Evolutionary conservation across 495 filamentous ascomycete genomes (phyloP), one percentile per base, ranked within the genome.

Genomic region (Cladorrhinum samala): DNA sequence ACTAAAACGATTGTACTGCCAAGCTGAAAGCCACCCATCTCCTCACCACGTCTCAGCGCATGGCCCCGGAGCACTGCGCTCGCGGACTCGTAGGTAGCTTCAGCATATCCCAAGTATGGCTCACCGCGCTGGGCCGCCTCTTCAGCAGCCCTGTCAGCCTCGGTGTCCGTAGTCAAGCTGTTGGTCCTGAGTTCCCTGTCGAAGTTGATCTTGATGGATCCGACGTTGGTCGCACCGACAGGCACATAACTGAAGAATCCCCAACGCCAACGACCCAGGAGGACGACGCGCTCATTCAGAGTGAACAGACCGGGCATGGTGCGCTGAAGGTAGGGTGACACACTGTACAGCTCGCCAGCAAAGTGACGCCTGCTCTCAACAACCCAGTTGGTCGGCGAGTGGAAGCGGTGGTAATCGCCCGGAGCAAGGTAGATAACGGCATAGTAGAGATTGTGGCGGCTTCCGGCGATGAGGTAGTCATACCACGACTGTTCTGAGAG

Each of bases 331-430:
- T 96, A 99, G 0, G 93, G 93, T 2, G 88, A 94, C 16, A 99
- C 93, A 45, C 84, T 89, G 72, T 89, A 99, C 16, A 99, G 76
- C 69, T 99, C 93, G 21, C 93, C 93, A 8, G 93, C 91, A 68
- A 99, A 99, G 69, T 99, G 93, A 3, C 93, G 83, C 9, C 93
- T 83, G 60, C 80, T 82, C 68, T 95, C 87, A 30, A 88, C 91
- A 1, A 99, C 93, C 93, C 93, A 99, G 52, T 85, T 84, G 2
- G 87, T 83, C 0, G 93, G 93, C 2, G 87, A 93, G 71, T 99
- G 93, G 77, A 97, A 99, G 46, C 91, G 88, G 72, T 99, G 93
- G 74, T 99, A 99, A 70, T 99, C 93, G 21, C 93, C 93, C 0
- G 93, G 93, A 0, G 93, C 93, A n/a, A 99, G 82, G 72, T 99